These are phyloP conservation scores for Claviceps sp. DNA, from an alignment of 2,329 filamentous ascomycete species.

Conservation along the genomic window DNA sequence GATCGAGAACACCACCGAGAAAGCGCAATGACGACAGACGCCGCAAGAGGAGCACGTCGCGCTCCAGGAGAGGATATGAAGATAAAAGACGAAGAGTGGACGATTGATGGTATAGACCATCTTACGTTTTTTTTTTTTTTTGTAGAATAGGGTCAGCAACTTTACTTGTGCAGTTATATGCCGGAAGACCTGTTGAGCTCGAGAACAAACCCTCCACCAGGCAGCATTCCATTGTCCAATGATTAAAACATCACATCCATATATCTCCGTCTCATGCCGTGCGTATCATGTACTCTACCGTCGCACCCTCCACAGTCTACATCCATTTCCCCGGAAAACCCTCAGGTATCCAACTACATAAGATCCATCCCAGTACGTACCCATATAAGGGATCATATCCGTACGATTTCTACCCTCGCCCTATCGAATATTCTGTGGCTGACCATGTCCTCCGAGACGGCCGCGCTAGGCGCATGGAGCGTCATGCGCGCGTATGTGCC, in stretches of 20 bases:
- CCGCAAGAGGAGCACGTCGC: conserved; percentile 44
- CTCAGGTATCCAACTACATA: too few species aligned
- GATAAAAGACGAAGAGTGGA: conserved; percentile 50
- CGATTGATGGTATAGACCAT: conserved; percentile 11
- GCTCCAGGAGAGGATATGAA: conserved; percentile 39
- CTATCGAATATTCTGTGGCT: conserved; percentile 69
- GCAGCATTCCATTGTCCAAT: too few species aligned
- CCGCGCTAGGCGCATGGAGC: conserved; percentile 50
- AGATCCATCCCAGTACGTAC: too few species aligned
- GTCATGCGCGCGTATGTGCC: conserved; percentile 78
- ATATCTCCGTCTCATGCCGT: too few species aligned
- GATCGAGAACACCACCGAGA: conserved; percentile 32
- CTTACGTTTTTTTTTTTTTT: too few species aligned
- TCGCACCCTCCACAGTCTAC: too few species aligned
- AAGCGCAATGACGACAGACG: conserved; percentile 30
- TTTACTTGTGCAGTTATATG: not conserved
- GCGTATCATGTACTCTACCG: too few species aligned
- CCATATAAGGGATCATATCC: conserved; percentile 34
- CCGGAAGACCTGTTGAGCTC: too few species aligned
- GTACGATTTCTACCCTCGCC: conserved; percentile 74
- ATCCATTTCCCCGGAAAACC: not conserved
- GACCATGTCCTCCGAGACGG: conserved; percentile 48
- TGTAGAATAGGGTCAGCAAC: not conserved
- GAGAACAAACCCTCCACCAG: too few species aligned
- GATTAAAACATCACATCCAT: too few species aligned